phyloP scores from a whole-genome alignment of 192 early-diverging fungal species.

The Pilaira anomala region DNA sequence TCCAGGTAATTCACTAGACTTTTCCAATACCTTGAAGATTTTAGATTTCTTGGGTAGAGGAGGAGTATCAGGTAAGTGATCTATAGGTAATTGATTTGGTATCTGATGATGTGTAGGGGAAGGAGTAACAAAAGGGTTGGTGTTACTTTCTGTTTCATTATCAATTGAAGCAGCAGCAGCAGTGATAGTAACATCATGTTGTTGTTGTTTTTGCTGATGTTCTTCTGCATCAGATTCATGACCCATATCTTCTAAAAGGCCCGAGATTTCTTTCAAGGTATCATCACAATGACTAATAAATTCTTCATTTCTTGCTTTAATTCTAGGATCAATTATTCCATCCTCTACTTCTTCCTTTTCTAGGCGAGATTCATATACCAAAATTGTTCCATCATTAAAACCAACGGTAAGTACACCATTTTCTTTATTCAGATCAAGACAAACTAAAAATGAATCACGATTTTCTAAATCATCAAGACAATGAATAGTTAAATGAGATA shows the following conservation, averaged over 20 bases:
- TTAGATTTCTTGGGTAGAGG: slow-evolving; percentile 2
- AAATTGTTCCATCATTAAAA: slow-evolving; percentile 25
- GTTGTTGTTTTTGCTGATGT: too few species aligned
- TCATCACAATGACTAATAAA: slow-evolving; percentile 14
- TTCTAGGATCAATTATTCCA: not conserved
- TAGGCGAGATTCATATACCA: slow-evolving; percentile 22
- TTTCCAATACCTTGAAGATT: not conserved
- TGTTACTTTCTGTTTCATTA: not conserved
- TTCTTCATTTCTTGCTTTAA: slow-evolving; percentile 3
- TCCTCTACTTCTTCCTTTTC: not conserved
- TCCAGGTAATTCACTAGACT: not conserved
- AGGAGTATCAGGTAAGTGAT: not conserved
- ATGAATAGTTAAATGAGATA: slow-evolving; percentile 38
- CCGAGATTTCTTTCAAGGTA: slow-evolving; percentile 17
- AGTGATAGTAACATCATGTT: not conserved
- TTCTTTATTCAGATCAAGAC: slow-evolving; percentile 30
- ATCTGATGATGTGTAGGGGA: not conserved
- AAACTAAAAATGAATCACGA: slow-evolving; percentile 22
- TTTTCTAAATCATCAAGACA: slow-evolving; percentile 26
- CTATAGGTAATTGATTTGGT: not conserved
- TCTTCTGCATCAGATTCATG: not conserved
- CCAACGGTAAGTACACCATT: slow-evolving; percentile 36
- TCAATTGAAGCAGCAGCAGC: not conserved
- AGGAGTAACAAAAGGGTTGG: not conserved
- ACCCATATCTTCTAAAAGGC: slow-evolving; percentile 17